phyloP scores from a whole-genome alignment of 768 basidiomycete species.

The Termitomyces eurrhizus region DNA sequence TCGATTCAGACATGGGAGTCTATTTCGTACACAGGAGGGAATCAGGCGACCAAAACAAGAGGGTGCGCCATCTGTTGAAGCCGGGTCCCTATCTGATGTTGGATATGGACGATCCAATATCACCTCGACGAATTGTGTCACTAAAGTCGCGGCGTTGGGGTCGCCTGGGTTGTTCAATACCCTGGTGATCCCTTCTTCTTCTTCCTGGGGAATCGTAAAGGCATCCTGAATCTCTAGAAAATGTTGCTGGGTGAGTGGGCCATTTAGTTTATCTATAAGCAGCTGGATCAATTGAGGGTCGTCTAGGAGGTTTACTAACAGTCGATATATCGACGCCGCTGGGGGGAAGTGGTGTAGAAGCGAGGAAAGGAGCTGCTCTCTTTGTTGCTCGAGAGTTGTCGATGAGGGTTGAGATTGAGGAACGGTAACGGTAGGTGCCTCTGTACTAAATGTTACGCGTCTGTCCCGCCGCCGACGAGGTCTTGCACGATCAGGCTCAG shows the following conservation, averaged over 20 bases:
- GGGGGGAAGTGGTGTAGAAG: not conserved
- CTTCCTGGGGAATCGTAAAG: not conserved
- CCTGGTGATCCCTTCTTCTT: not conserved
- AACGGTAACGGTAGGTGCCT: too few species aligned
- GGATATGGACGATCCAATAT: not conserved
- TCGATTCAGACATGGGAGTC: not conserved
- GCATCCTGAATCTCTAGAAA: not conserved
- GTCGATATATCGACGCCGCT: not conserved
- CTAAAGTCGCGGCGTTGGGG: not conserved
- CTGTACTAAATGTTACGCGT: not conserved
- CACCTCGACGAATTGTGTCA: not conserved
- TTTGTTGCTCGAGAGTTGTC: not conserved
- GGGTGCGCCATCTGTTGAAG: not conserved
- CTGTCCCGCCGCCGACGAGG: not conserved
- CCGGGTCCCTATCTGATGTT: not conserved
- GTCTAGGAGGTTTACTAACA: not conserved
- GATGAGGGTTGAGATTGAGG: not conserved
- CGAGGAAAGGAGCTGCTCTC: not conserved
- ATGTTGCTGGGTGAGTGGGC: not conserved
- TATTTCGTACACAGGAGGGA: not conserved
- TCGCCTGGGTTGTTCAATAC: not conserved
- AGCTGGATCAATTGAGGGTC: not conserved
- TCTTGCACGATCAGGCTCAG: not conserved
- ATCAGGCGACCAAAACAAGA: not conserved
- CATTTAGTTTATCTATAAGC: not conserved